Evolutionary conservation across 257 asterid genomes (phyloP).

Genomic region (Salvia rosmarinus): DNA sequence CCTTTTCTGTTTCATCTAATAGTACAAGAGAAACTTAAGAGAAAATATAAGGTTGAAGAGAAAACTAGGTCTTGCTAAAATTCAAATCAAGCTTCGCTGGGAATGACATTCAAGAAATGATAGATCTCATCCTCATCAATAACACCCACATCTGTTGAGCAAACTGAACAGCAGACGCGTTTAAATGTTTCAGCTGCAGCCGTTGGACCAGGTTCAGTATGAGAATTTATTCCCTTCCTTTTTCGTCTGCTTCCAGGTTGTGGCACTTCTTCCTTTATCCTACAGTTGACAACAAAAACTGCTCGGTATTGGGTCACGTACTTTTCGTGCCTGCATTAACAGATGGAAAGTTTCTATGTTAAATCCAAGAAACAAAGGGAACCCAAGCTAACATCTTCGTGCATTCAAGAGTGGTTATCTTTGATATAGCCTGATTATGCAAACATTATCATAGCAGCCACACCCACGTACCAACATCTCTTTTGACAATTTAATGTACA

Average conservation of each 20-base stretch:
- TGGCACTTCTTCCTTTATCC: constrained; percentile 47
- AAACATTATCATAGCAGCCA: background rate
- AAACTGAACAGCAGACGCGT: constrained; percentile 70
- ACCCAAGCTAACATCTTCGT: constrained; percentile 2
- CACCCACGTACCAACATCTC: background rate
- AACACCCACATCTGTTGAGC: constrained; percentile 83
- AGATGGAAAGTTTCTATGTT: background rate
- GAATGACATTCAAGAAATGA: constrained; percentile 78
- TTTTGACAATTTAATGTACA: background rate
- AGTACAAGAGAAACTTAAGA: background rate
- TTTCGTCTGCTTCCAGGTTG: constrained; percentile 70
- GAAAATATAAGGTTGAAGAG: too few species aligned
- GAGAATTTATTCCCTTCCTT: constrained; percentile 47
- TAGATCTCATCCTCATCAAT: constrained; percentile 81
- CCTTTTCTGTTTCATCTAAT: background rate
- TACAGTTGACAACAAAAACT: constrained; percentile 78
- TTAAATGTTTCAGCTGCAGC: constrained; percentile 42
- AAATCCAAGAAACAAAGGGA: background rate
- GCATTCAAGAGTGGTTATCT: background rate
- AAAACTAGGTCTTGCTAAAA: too few species aligned
- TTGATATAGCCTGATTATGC: background rate
- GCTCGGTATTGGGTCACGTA: constrained; percentile 81
- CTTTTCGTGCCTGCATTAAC: constrained; percentile 73
- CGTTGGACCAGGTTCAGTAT: constrained; percentile 31
- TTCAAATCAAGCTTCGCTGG: constrained; percentile 65